Conservation (phyloP, 345 rosid genomes). For the Eucalyptus caleyi region DNA sequence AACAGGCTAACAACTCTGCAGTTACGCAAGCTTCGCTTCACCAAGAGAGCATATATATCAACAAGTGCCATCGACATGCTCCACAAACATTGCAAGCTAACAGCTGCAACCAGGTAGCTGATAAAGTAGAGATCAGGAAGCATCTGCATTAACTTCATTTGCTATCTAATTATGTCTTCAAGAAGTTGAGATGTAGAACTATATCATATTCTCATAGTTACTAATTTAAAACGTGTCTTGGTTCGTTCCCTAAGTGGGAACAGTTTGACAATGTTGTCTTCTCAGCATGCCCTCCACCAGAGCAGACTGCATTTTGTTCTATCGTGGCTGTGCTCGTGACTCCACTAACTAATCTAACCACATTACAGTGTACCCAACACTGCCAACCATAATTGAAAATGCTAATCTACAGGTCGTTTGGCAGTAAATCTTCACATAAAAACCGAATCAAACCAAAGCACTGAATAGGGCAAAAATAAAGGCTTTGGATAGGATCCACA, state of each 20-base stretch:
- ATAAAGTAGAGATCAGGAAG: slow-evolving; percentile 3
- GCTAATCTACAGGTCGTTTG: neutral
- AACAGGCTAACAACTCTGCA: slow-evolving; percentile 26
- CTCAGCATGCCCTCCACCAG: neutral
- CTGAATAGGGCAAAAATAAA: neutral
- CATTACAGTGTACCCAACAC: neutral
- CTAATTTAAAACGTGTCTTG: neutral
- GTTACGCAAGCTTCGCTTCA: slow-evolving; percentile 54
- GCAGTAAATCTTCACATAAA: neutral
- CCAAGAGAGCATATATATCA: slow-evolving; percentile 57
- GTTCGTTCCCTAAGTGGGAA: neutral
- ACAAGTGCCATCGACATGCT: slow-evolving; percentile 51
- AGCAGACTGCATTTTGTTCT: neutral
- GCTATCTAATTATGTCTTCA: neutral
- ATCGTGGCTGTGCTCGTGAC: neutral
- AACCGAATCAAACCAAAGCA: neutral
- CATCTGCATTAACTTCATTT: neutral
- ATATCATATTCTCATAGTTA: neutral
- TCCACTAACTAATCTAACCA: neutral
- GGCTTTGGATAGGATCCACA: neutral
- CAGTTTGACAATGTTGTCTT: neutral
- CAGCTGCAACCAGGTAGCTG: slow-evolving; percentile 69
- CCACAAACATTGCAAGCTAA: slow-evolving; percentile 67
- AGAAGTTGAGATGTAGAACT: neutral
- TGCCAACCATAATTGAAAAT: neutral